phyloP scores from a whole-genome alignment of 495 filamentous ascomycete species.

The Neurospora pannonica region DNA sequence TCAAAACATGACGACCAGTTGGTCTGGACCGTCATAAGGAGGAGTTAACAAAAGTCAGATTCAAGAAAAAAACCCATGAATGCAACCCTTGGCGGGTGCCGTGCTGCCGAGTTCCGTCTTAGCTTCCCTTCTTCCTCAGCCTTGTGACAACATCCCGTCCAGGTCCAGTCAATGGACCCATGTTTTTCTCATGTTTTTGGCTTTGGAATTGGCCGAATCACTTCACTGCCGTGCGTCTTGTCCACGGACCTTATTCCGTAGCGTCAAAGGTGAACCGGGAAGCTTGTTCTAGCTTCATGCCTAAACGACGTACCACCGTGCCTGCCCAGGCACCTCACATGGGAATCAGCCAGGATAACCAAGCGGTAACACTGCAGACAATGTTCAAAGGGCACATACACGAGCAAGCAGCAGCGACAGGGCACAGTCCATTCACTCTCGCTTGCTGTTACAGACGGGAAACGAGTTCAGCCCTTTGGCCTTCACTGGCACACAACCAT shows the following conservation, averaged over 20 bases:
- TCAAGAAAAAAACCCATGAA: not conserved
- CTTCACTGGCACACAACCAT: not conserved
- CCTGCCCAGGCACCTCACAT: not conserved
- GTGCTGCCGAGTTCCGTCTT: not conserved
- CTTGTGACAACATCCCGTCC: not conserved
- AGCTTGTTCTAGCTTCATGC: not conserved
- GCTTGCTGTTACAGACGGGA: not conserved
- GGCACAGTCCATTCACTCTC: not conserved
- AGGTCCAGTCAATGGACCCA: not conserved
- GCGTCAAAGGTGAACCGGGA: not conserved
- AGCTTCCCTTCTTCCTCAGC: not conserved
- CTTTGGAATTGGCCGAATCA: not conserved
- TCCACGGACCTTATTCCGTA: not conserved
- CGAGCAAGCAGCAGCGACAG: not conserved
- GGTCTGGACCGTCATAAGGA: not conserved
- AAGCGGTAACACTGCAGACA: not conserved
- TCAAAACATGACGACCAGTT: not conserved
- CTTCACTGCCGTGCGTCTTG: not conserved
- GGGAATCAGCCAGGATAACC: not conserved
- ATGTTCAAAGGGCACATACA: not conserved
- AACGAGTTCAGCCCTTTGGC: not conserved
- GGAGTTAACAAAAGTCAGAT: not conserved
- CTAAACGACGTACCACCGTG: not conserved
- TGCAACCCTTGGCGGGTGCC: not conserved
- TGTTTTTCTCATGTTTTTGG: not conserved